Base-by-base conservation (phyloP, 2,329 filamentous ascomycete genomes). In the Xylariales sp. region DNA sequence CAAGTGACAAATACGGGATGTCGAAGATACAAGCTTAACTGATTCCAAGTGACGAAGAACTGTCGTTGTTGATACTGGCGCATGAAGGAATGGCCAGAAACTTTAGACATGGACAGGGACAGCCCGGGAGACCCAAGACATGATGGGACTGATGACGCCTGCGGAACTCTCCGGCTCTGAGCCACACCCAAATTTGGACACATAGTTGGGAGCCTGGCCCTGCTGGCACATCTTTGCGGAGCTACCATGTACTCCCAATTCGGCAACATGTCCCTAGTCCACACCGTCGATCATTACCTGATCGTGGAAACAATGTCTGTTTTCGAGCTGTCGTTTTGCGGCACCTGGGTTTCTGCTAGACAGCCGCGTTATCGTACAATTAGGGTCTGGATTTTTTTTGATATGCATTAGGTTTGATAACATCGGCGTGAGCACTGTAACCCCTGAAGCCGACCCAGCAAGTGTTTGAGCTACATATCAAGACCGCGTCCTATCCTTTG, bases 211-310 rank as follows among this genome's bases (percentile, higher is more conserved):
- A n/a, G n/a, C n/a, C n/a, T n/a, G n/a, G n/a, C n/a, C n/a, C n/a
- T n/a, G n/a, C n/a, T n/a, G n/a, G n/a, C n/a, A n/a, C n/a, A n/a
- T n/a, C n/a, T n/a, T 15, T 31, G 29, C 12, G 29, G 29, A 31
- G 29, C 32, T 19, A 35, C n/a, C n/a, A n/a, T n/a, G n/a, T n/a
- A n/a, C n/a, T n/a, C 32, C 32, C 15, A 12, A 35, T 35, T 35
- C 19, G 32, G 32, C 10, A 20, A 12, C 18, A n/a, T n/a, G n/a
- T n/a, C n/a, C n/a, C n/a, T n/a, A n/a, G n/a, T 20, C 19, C 10
- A 12, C 11, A 16, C 15, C 24, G 32, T 21, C 11, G 32, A 35
- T 35, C 32, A 21, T 35, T 19, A 10, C 32, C 11, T 11, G 19
- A 21, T 21, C 18, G 15, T 20, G 12, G 32, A 20, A 10, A 35